Evolutionary conservation across 176 grass and related monocot genomes (phyloP).

Genomic region (Thinopyrum elongatum): DNA sequence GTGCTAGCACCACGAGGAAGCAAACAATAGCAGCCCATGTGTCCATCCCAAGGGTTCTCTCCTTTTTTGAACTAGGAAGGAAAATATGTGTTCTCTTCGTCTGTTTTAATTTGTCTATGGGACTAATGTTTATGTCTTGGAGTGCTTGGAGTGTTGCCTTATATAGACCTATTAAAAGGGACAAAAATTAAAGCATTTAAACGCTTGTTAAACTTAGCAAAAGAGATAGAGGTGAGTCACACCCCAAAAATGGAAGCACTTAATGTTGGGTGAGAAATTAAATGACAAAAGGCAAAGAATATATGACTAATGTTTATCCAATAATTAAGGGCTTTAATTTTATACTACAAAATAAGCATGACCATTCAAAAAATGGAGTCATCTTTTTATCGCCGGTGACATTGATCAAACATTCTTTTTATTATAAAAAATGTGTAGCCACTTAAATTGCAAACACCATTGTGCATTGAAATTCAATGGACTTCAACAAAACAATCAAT

Average conservation of each 20-base stretch:
- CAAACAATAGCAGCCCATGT: not conserved
- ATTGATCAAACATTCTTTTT: not conserved
- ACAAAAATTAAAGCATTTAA: not conserved
- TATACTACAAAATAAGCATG: too few species aligned
- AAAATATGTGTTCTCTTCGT: not conserved
- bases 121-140: not conserved
- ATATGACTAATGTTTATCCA: not conserved
- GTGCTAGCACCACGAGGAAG: not conserved
- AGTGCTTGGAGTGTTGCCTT: not conserved
- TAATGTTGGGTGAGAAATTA: not conserved
- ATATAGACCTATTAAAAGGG: not conserved
- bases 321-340: not conserved
- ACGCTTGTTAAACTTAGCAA: not conserved
- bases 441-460: too few species aligned
- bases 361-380: not conserved
- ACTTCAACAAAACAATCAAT: too few species aligned
- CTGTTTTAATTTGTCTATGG: not conserved
- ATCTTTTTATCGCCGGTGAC: not conserved
- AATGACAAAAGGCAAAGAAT: not conserved
- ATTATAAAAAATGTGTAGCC: too few species aligned
- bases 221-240: not conserved
- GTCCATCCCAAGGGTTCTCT: not conserved
- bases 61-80: not conserved
- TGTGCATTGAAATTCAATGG: too few species aligned
- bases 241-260: not conserved